These are phyloP conservation scores for Fusarium sp. DNA, from an alignment of 2,329 filamentous ascomycete genomes.

Conservation along the genomic window DNA sequence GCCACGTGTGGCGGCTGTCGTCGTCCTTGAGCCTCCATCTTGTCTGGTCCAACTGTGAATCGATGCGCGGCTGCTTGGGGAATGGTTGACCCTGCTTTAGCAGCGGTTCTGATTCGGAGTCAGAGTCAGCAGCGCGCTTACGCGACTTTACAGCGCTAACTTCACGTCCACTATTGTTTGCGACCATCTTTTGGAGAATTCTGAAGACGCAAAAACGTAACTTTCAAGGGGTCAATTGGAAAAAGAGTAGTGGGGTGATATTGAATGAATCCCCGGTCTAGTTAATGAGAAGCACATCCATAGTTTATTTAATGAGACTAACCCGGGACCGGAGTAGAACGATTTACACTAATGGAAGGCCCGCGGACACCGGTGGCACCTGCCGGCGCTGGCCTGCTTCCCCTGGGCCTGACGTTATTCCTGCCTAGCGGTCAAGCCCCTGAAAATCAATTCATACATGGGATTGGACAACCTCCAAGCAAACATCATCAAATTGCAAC, in stretches of 20 bases:
- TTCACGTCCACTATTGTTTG: slow-evolving; percentile 49
- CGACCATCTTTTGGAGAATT: slow-evolving; percentile 43
- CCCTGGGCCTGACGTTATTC: background rate
- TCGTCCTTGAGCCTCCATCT: slow-evolving; percentile 90
- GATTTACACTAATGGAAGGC: slow-evolving; percentile 1
- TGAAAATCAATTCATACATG: slow-evolving; percentile 21
- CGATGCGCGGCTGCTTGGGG: slow-evolving; percentile 63
- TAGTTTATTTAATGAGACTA: slow-evolving; percentile 26
- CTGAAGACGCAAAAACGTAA: background rate
- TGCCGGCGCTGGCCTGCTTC: slow-evolving; percentile 13
- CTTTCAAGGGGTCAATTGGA: slow-evolving; percentile 18
- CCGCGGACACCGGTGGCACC: slow-evolving; percentile 33
- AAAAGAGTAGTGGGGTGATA: slow-evolving; percentile 30
- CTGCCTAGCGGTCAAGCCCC: slow-evolving; percentile 41
- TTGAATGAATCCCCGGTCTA: slow-evolving; percentile 9
- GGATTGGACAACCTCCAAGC: slow-evolving; percentile 24
- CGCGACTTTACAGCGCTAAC: slow-evolving; percentile 52
- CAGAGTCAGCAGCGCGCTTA: slow-evolving; percentile 59
- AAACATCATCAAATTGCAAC: slow-evolving; percentile 6
- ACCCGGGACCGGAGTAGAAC: slow-evolving; percentile 29
- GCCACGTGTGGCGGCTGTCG: slow-evolving; percentile 90
- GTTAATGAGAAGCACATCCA: slow-evolving; percentile 21
- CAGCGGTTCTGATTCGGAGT: slow-evolving; percentile 48
- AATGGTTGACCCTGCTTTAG: slow-evolving; percentile 50
- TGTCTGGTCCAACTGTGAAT: slow-evolving; percentile 78